Evolutionary conservation across 192 early-diverging fungal genomes (phyloP).

Genomic region (Lobosporangium transversale): DNA sequence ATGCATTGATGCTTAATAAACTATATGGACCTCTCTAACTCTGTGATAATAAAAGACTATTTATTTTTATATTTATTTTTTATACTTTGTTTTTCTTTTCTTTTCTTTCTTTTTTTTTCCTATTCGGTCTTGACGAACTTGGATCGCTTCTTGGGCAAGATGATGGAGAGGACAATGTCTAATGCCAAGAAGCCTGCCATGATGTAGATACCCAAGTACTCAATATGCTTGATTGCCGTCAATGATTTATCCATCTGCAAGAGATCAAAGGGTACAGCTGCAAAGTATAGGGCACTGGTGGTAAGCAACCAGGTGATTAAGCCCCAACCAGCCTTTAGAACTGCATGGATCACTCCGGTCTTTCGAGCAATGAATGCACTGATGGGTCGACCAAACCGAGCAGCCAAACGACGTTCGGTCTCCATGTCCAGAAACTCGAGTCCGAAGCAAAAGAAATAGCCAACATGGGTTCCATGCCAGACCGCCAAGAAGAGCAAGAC

Average conservation of each 20-base stretch:
- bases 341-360: constrained; percentile 1
- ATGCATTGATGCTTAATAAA: no score
- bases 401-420: constrained; percentile 54
- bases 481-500: constrained; percentile 66
- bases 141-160: constrained; percentile 52
- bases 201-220: constrained; percentile 40
- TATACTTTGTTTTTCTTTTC: constrained; percentile 5
- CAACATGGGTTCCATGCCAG: constrained; percentile 70
- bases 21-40: no score
- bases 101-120: neutral
- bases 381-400: constrained; percentile 41
- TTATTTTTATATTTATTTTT: no score
- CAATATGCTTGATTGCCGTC: constrained; percentile 24
- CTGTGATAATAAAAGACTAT: no score
- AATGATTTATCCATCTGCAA: constrained; percentile 48
- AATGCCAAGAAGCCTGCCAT: constrained; percentile 24
- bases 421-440: constrained; percentile 68
- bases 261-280: constrained; percentile 61
- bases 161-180: constrained; percentile 28
- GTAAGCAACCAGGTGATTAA: constrained; percentile 54
- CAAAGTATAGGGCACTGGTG: constrained; percentile 58
- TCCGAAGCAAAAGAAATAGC: constrained; percentile 67
- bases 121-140: constrained; percentile 52
- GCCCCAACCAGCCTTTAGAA: constrained; percentile 34
- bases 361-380: constrained; percentile 47